Percentiles rank a stretch among this genome's conserved stretches.
Conservation (phyloP, 805 yeast genomes). For the Clavispora santaluciae region DNA sequence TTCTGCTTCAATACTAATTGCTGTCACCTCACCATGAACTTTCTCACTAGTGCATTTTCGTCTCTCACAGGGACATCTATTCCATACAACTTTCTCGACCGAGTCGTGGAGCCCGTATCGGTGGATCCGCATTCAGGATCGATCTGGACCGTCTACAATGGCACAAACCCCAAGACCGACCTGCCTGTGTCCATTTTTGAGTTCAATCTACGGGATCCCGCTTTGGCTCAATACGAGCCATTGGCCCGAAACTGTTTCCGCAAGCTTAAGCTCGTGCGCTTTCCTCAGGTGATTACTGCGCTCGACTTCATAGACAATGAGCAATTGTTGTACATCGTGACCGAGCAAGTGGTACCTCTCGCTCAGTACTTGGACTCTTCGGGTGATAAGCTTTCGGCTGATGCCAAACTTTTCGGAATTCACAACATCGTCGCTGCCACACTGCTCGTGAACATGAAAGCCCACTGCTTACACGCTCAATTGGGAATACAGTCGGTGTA, state of each 20-base stretch:
- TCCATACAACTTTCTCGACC: constrained; percentile 53
- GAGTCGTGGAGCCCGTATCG: constrained; percentile 27
- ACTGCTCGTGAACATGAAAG: constrained; percentile 53
- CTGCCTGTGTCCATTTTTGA: constrained; percentile 60
- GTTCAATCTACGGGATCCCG: constrained; percentile 45
- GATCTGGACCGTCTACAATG: constrained; percentile 64
- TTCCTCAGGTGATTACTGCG: constrained; percentile 65
- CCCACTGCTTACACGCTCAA: constrained; percentile 60
- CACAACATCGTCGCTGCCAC: constrained; percentile 51
- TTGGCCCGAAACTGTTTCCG: constrained; percentile 35
- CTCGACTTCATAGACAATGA: constrained; percentile 66
- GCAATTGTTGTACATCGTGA: constrained; percentile 50
- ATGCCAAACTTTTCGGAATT: constrained; percentile 49
- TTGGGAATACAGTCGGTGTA: constrained; percentile 53
- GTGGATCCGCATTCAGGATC: constrained; percentile 14
- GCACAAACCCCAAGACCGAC: constrained; percentile 49
- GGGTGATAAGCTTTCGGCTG: constrained; percentile 22
- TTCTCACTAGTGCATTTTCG: constrained; percentile 58
- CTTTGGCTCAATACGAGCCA: constrained; percentile 19
- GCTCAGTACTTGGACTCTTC: constrained; percentile 30
- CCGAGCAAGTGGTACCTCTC: constrained; percentile 63
- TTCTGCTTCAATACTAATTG: too few species aligned
- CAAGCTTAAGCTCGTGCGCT: constrained; percentile 51
- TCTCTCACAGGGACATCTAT: constrained; percentile 53
- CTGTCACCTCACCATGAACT: constrained; percentile 46